Evolutionary conservation across 345 rosid species (phyloP).

Genomic region (Mallotus nudiflorus): DNA sequence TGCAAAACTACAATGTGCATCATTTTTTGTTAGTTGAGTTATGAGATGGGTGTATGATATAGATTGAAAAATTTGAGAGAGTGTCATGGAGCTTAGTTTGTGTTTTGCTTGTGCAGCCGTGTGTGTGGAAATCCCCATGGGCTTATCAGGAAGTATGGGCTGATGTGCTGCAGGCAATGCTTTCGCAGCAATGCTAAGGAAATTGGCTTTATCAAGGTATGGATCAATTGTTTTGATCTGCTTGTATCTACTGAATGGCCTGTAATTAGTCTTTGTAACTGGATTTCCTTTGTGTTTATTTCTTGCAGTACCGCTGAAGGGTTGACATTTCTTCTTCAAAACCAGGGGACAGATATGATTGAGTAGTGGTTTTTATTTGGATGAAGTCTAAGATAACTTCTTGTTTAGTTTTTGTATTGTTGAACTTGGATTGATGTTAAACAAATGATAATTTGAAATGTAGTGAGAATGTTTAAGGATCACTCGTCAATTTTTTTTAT

Average conservation of each 20-base stretch:
- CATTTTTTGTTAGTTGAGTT: not conserved
- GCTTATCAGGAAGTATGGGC: slow-evolving; percentile 39
- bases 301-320: slow-evolving; percentile 29
- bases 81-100: not conserved
- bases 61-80: too few species aligned
- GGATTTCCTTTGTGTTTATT: not conserved
- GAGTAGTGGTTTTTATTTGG: not conserved
- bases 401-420: slow-evolving; percentile 7
- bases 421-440: slow-evolving; percentile 11
- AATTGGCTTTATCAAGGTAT: slow-evolving; percentile 39
- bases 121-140: slow-evolving; percentile 41
- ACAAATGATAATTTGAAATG: not conserved
- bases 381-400: not conserved
- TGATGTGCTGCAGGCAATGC: slow-evolving; percentile 45
- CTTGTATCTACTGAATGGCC: not conserved
- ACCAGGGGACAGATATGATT: not conserved
- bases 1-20: not conserved
- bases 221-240: not conserved
- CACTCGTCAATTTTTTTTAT: not conserved
- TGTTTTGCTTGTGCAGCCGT: slow-evolving; percentile 20
- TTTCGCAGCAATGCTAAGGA: slow-evolving; percentile 42
- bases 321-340: not conserved
- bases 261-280: not conserved
- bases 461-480: not conserved
- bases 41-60: not conserved